These are phyloP conservation scores for Peniophora sp. DNA, from an alignment of 1,284 basidiomycete species.

Conservation along the genomic window DNA sequence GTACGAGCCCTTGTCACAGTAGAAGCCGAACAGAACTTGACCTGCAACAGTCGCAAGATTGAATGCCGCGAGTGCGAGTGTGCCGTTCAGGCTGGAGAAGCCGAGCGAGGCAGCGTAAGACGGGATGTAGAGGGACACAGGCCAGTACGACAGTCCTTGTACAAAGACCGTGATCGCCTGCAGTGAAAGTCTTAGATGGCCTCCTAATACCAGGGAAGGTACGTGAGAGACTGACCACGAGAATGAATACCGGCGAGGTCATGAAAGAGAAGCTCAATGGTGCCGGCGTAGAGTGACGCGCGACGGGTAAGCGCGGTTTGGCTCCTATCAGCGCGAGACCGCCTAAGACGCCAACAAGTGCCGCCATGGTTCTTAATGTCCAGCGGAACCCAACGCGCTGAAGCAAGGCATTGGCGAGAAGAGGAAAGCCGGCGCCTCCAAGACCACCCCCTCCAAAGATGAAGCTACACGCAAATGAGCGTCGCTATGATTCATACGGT, in stretches of 20 bases:
- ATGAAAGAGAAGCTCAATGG: slow-evolving; percentile 18
- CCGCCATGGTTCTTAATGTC: slow-evolving; percentile 19
- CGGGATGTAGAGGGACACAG: slow-evolving; percentile 20
- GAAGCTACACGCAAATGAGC: slow-evolving; percentile 19
- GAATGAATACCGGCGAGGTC: slow-evolving; percentile 16
- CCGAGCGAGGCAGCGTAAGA: slow-evolving; percentile 1
- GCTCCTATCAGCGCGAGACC: slow-evolving; percentile 17
- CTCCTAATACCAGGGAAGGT: background rate
- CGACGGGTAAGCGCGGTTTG: slow-evolving; percentile 15
- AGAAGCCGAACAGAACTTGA: slow-evolving; percentile 1
- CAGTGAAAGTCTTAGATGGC: no score
- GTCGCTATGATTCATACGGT: slow-evolving; percentile 14
- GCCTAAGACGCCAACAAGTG: slow-evolving; percentile 12
- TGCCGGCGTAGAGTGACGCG: slow-evolving; percentile 14
- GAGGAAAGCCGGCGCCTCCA: slow-evolving; percentile 19
- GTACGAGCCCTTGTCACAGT: slow-evolving; percentile 3
- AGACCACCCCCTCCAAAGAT: slow-evolving; percentile 21
- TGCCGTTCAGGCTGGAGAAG: slow-evolving; percentile 1
- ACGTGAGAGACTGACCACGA: slow-evolving; percentile 12
- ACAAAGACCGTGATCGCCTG: slow-evolving; percentile 15
- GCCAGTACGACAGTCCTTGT: slow-evolving; percentile 20
- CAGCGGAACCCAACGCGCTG: slow-evolving; percentile 17
- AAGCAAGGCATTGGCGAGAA: slow-evolving; percentile 17
- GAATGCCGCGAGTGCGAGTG: slow-evolving; percentile 1
- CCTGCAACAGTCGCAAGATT: slow-evolving; percentile 1